Base-by-base conservation (phyloP, 352 stramenopile species). In the Pythium brassicae region DNA sequence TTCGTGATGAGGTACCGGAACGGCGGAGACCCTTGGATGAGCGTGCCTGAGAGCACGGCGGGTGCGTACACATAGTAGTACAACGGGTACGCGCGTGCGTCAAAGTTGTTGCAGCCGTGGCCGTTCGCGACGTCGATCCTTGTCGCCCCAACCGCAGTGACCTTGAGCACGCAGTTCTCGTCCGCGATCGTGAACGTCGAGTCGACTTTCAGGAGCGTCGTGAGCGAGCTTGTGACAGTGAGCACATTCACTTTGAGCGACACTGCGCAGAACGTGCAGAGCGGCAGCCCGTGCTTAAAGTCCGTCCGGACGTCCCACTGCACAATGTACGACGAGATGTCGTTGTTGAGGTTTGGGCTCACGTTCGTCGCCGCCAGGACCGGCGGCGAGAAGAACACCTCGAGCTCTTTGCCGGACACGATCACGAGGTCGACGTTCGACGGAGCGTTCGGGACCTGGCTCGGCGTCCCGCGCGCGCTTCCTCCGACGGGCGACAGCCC, bases 311-410 rank as follows among this genome's bases (percentile, higher is more conserved):
- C 69, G 54, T 97, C 87, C 89, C 89, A 97, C 66, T 97, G 89
- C 8, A 97, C 70, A 49, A 92, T 81, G 61, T 97, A 97, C 2
- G 78, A 75, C 37, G 72, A 79, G 42, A 97, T 97, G 50, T 95
- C 85, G 55, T 78, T 89, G 67, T 92, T 90, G 50, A 85, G 83
- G 40, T 78, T 76, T 11, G 81, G 76, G 35, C 69, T 80, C 44
- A 86, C 69, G 54, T 76, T 87, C 29, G 71, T 71, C 0, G 63
- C 69, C 11, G 71, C 62, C 3, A 89, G 54, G 0, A 68, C 44
- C 4, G 92, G 93, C 32, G 91, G 81, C 29, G 76, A 86, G 66
- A 97, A 98, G 48, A 86, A 92, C 5, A 98, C 86, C 55, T 97
- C 79, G 11, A 97, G 64, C 53, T 95, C 79, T 23, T 78, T 69